Evolutionary conservation across 2,329 filamentous ascomycete species (phyloP).

Genomic region (Camptophora hylomeconis): DNA sequence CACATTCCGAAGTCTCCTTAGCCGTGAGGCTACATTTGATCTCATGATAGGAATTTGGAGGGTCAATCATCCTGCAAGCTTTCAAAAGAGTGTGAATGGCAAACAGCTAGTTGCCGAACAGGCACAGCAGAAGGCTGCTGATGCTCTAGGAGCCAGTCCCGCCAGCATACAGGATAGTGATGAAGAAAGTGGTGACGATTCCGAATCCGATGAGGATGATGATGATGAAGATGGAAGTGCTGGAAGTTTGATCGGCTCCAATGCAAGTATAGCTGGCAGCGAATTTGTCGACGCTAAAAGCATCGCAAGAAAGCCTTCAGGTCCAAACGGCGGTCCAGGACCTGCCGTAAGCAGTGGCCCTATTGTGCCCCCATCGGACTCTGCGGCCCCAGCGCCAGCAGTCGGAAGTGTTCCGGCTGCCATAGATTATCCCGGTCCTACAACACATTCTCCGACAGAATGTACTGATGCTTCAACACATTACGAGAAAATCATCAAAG

Average conservation of each 20-base stretch:
- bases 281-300: conserved; percentile 38
- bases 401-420: conserved; percentile 21
- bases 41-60: conserved; percentile 98
- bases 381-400: conserved; percentile 28
- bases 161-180: conserved; percentile 59
- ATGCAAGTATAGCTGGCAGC: conserved; percentile 41
- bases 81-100: conserved; percentile 84
- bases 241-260: conserved; percentile 49
- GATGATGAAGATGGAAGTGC: conserved; percentile 36
- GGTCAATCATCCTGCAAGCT: conserved; percentile 72
- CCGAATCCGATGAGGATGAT: conserved; percentile 41
- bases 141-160: conserved; percentile 35
- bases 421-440: conserved; percentile 71
- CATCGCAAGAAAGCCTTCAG: conserved; percentile 61
- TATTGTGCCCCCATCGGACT: conserved; percentile 23
- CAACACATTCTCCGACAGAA: conserved; percentile 68
- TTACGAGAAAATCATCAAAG: conserved; percentile 72
- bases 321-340: conserved; percentile 18
- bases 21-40: conserved; percentile 90
- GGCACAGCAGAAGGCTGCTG: conserved; percentile 84
- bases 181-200: conserved; percentile 65
- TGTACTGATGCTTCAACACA: conserved; percentile 68
- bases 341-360: conserved; percentile 1
- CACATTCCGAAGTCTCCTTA: conserved; percentile 88
- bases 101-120: conserved; percentile 54